A percentile compares a stretch with the other conserved stretches of the same genome.
Conservation (phyloP, 1,284 basidiomycete species). For the Bondarzewia mesenterica region DNA sequence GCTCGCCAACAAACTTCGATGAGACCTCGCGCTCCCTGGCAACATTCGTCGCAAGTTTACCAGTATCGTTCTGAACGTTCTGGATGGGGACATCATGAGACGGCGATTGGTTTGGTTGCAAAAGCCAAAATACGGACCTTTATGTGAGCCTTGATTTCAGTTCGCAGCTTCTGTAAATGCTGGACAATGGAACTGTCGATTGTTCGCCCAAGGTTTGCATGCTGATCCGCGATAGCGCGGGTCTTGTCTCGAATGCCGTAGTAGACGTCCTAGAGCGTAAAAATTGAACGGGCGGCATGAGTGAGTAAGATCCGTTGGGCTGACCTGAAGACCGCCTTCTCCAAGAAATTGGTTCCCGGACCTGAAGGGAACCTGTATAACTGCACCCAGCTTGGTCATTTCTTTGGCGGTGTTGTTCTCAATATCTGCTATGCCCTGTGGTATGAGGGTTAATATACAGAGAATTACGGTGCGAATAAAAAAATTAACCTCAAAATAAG, state of each 20-base stretch:
- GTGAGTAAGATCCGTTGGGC: slow-evolving; percentile 1
- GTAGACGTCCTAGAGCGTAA: slow-evolving; percentile 75
- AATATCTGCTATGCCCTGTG: slow-evolving; percentile 86
- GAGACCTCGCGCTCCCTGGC: slow-evolving; percentile 93
- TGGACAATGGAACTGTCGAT: slow-evolving; percentile 98
- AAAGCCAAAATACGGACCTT: slow-evolving; percentile 42
- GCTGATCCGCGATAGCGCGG: slow-evolving; percentile 89
- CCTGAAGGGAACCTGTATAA: slow-evolving; percentile 96
- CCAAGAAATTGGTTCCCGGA: slow-evolving; percentile 95
- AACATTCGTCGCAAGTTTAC: slow-evolving; percentile 89
- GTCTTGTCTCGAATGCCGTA: slow-evolving; percentile 94
- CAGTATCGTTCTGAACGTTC: slow-evolving; percentile 98
- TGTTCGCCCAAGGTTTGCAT: slow-evolving; percentile 93
- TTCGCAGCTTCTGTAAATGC: slow-evolving; percentile 89
- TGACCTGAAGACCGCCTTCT: slow-evolving; percentile 69
- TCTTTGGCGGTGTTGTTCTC: slow-evolving; percentile 94
- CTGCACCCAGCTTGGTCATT: slow-evolving; percentile 91
- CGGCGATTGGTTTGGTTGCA: neutral
- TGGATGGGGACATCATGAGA: slow-evolving; percentile 17
- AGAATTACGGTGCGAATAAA: neutral
- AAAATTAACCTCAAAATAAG: slow-evolving; percentile 62
- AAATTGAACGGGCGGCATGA: slow-evolving; percentile 7
- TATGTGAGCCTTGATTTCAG: slow-evolving; percentile 97
- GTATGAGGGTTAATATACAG: slow-evolving; percentile 18
- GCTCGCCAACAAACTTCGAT: slow-evolving; percentile 81